These are phyloP conservation scores for Xylaria curta DNA, from an alignment of 495 filamentous ascomycete species.

Conservation along the genomic window DNA sequence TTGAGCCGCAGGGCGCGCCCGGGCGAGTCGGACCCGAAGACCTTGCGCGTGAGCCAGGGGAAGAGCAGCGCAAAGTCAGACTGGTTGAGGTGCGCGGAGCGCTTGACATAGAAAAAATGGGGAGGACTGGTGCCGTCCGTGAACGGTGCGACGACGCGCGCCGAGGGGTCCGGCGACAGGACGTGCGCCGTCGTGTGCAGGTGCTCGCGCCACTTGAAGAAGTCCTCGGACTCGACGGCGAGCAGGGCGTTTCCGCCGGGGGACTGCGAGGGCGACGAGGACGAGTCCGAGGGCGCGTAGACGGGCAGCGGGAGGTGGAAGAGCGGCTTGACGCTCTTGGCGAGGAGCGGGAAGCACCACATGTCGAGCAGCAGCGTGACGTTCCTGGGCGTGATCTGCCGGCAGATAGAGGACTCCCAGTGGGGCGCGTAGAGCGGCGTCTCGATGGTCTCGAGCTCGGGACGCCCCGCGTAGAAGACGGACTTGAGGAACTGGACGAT, in stretches of 20 bases:
- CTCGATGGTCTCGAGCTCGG: conserved; percentile 37
- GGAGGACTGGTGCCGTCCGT: conserved; percentile 43
- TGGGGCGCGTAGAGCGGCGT: conserved; percentile 58
- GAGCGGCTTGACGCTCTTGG: conserved; percentile 59
- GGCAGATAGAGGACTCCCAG: conserved; percentile 52
- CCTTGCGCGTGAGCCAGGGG: conserved; percentile 65
- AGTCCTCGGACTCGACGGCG: conserved; percentile 69
- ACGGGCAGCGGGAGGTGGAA: conserved; percentile 70
- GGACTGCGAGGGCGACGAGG: conserved; percentile 28
- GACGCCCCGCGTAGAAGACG: conserved; percentile 62
- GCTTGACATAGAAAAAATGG: conserved; percentile 66
- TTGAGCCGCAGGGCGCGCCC: conserved; percentile 69
- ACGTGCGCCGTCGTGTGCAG: conserved; percentile 63
- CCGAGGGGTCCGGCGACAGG: conserved; percentile 57
- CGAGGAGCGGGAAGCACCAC: conserved; percentile 73
- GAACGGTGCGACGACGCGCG: conserved; percentile 33
- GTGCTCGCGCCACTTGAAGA: conserved; percentile 74
- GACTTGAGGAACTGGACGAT: conserved; percentile 75
- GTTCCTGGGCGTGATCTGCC: conserved; percentile 67
- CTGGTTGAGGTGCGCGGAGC: conserved; percentile 73
- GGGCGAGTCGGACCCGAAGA: conserved; percentile 66
- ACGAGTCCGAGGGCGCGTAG: conserved; percentile 47
- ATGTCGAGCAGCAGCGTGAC: conserved; percentile 72
- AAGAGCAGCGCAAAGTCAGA: conserved; percentile 82
- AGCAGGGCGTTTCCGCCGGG: conserved; percentile 60